Evolutionary conservation across 2,329 filamentous ascomycete species (phyloP).

Genomic region (Decorospora gaudefroyi): DNA sequence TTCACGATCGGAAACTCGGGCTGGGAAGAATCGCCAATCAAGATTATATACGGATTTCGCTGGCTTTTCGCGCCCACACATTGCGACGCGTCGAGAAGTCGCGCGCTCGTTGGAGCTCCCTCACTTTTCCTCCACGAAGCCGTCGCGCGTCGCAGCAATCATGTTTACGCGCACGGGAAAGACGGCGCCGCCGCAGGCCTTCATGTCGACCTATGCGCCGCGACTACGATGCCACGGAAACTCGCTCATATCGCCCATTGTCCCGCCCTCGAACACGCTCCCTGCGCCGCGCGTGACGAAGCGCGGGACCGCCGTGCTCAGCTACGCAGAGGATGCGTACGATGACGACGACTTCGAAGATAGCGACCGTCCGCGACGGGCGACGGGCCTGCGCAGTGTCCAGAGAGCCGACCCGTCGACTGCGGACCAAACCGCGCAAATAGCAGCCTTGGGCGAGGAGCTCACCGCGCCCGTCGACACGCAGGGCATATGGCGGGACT

Average conservation of each 20-base stretch:
- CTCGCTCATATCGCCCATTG: conserved; percentile 82
- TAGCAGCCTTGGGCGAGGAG: conserved; percentile 83
- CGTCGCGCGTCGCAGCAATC: conserved; percentile 32
- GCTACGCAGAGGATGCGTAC: conserved; percentile 95
- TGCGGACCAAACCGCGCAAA: conserved; percentile 65
- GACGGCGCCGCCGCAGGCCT: conserved; percentile 73
- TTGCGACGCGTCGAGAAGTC: conserved; percentile 41
- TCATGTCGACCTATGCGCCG: conserved; percentile 88
- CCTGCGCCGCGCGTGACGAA: conserved; percentile 87
- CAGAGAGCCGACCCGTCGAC: conserved; percentile 66
- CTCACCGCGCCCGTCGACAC: conserved; percentile 76
- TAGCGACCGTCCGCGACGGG: conserved; percentile 70
- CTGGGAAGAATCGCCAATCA: conserved; percentile 10
- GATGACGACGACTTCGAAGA: conserved; percentile 80
- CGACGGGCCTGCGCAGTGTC: conserved; percentile 81
- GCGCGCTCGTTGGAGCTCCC: conserved; percentile 40
- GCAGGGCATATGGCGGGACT: conserved; percentile 91
- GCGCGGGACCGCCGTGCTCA: conserved; percentile 93
- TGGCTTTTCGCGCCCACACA: conserved; percentile 3
- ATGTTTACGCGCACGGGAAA: conserved; percentile 50
- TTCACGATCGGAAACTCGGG: conserved; percentile 8
- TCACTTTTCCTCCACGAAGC: conserved; percentile 25
- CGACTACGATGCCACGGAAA: conserved; percentile 90
- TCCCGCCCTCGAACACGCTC: conserved; percentile 69
- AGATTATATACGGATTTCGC: conserved; percentile 5